Evolutionary conservation across 306 rosid species (phyloP), one percentile per base, ranked within the genome.

Genomic region (Datisca glomerata): DNA sequence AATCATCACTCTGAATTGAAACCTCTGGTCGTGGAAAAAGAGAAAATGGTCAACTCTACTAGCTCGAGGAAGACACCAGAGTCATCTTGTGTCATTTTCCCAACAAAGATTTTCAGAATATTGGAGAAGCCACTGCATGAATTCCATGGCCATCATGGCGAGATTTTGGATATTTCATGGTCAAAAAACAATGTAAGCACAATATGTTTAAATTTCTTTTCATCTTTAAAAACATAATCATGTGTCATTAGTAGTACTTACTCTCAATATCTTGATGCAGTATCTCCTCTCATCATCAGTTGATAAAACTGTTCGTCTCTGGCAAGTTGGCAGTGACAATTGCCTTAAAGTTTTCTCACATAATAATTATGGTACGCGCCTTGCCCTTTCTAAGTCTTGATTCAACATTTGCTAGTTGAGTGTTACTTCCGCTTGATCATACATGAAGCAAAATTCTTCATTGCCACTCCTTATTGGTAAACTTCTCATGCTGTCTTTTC

Each of bases 121-220:
- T 60, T 67, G 67, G 94, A 91, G 47, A 73, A 71, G 55, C 98
- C 98, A 14, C 49, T 85, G 75, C 92, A 61, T 3, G 92, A 84
- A 63, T 91, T 84, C 57, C 72, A 40, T 13, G 98, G 98, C n/a
- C 98, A 91, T 56, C 21, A 42, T 19, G 85, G 69, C 16, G 92
- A 84, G 16, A 61, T 91, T 47, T 67, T 80, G 78, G 96, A 80
- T 59, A 76, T 91, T 49, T 91, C 94, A 12, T 91, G 98, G 98
- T 91, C 98, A 36, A 70, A 62, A 49, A 75, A 69, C 60, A 80
- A 85, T 73, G 98, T 84, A 72, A 75, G 98, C 36, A 4, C 13
- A 1, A 31, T 31, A 14, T 0, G n/a, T 8, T 31, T 2, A 12
- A 31, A 31, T 31, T 5, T 12, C 4, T 38, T 8, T 38, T 37